Base-by-base conservation (phyloP, 805 yeast genomes). In the Candida morakotiae region DNA sequence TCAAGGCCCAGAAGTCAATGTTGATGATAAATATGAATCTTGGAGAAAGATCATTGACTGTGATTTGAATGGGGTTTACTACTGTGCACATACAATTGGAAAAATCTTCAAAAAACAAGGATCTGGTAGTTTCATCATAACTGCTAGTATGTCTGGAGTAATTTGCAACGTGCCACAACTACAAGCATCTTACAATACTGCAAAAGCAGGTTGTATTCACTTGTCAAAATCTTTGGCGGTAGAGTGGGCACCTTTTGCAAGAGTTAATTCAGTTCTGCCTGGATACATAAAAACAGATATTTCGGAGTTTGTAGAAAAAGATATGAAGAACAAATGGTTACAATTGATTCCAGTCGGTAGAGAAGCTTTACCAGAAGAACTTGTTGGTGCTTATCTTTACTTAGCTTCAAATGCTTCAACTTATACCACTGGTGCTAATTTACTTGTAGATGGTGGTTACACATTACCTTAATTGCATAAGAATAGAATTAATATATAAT, bases 1-100 rank as follows among this genome's bases (percentile, higher is more conserved):
- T 16, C 68, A 74, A 20, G 88, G 89, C 16, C 74, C 74, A 14
- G 52, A 56, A 41, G 44, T 64, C 34, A 66, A 66, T 21, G 67
- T 55, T 24, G 65, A 64, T 14, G 53, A 52, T 31, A n/a, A n/a
- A n/a, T 64, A 56, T 16, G 38, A 41, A 2, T 40, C 47, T 25
- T 67, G 65, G 67, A 45, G 61, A 19, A 57, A 58, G 45, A 48
- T 67, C 39, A 50, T 67, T 25, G 64, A 66, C 49, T 53, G 63
- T 43, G 72, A 68, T 47, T 51, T 67, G 44, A 63, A 57, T 35
- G 67, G 69, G 7, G 71, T 65, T 5, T 68, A 55, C 52, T 68
- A 66, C 51, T 64, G 72, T 46, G 68, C 72, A 42, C 65, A 63
- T 51, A 49, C 62, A 4, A 67, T 57, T 22, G 73, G 73, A 25